Conservation (phyloP, 1,284 basidiomycete genomes). For the Ceratobasidium sp. region DNA sequence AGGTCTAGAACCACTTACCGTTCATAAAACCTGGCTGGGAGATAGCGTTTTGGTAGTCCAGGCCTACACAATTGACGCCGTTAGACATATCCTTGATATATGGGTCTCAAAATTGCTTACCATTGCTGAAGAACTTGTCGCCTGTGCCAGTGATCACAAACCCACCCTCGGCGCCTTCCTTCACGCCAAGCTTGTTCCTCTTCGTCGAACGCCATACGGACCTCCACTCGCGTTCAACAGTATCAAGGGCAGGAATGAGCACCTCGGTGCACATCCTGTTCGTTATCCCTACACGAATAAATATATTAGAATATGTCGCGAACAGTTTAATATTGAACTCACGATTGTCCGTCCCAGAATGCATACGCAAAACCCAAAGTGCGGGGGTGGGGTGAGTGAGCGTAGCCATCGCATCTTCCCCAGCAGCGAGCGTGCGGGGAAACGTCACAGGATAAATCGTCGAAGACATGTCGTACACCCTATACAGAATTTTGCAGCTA, state of each 20-base stretch:
- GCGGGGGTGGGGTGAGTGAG: constrained; percentile 42
- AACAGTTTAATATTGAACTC: constrained; percentile 51
- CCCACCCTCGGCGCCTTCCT: constrained; percentile 68
- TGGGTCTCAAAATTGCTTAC: constrained; percentile 55
- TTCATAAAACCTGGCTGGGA: constrained; percentile 79
- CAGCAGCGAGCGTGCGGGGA: constrained; percentile 24
- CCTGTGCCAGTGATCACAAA: constrained; percentile 79
- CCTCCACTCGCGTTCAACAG: constrained; percentile 84
- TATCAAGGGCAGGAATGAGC: constrained; percentile 76
- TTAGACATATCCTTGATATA: constrained; percentile 41
- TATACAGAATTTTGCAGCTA: no score
- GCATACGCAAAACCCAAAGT: constrained; percentile 81
- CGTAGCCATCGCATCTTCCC: constrained; percentile 42
- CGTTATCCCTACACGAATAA: constrained; percentile 53
- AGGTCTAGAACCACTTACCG: constrained; percentile 56
- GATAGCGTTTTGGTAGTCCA: constrained; percentile 74
- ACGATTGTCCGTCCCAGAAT: constrained; percentile 80
- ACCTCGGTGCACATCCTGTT: constrained; percentile 68
- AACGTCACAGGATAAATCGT: constrained; percentile 24
- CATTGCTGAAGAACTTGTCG: constrained; percentile 91
- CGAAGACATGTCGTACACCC: constrained; percentile 11
- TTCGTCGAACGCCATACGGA: constrained; percentile 61
- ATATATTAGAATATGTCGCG: neutral
- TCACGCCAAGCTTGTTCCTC: constrained; percentile 55
- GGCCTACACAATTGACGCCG: constrained; percentile 58